phyloP scores from a whole-genome alignment of 2,329 filamentous ascomycete genomes.

The Fusarium siculi region DNA sequence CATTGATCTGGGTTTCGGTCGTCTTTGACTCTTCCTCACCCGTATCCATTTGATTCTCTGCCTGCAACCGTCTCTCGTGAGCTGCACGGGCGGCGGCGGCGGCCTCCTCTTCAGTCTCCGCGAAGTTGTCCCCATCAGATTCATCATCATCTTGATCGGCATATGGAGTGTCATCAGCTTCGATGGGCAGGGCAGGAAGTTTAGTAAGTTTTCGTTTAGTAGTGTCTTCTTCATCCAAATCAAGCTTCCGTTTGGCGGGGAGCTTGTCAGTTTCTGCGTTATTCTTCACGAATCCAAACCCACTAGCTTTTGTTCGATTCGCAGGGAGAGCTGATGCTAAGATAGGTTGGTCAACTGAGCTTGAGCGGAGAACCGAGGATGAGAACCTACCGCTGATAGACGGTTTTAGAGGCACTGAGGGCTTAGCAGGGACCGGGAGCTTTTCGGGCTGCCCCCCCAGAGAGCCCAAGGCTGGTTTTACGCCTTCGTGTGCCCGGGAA shows the following conservation, averaged over 20 bases:
- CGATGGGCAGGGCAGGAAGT: slow-evolving; percentile 80
- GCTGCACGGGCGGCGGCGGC: slow-evolving; percentile 86
- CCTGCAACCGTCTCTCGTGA: slow-evolving; percentile 78
- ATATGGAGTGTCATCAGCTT: slow-evolving; percentile 70
- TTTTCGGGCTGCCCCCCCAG: slow-evolving; percentile 55
- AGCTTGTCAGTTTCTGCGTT: slow-evolving; percentile 73
- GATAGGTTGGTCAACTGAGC: slow-evolving; percentile 39
- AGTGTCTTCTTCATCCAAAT: slow-evolving; percentile 89
- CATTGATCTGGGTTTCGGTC: slow-evolving; percentile 45
- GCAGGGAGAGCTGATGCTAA: slow-evolving; percentile 69
- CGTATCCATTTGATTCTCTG: slow-evolving; percentile 61
- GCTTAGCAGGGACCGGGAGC: slow-evolving; percentile 46
- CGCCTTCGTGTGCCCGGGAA: slow-evolving; percentile 64
- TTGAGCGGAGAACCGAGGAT: background rate
- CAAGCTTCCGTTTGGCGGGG: slow-evolving; percentile 77
- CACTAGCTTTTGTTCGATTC: slow-evolving; percentile 78
- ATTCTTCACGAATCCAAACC: slow-evolving; percentile 83
- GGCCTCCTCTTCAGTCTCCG: slow-evolving; percentile 86
- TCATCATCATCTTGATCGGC: slow-evolving; percentile 75
- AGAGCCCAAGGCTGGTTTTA: slow-evolving; percentile 60
- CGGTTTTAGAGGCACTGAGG: slow-evolving; percentile 47
- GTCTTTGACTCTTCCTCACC: slow-evolving; percentile 39
- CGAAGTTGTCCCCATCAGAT: slow-evolving; percentile 80
- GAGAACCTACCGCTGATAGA: slow-evolving; percentile 50
- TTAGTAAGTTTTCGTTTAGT: slow-evolving; percentile 90